Evolutionary conservation across 345 rosid genomes (phyloP).

Genomic region (Turnera subulata): DNA sequence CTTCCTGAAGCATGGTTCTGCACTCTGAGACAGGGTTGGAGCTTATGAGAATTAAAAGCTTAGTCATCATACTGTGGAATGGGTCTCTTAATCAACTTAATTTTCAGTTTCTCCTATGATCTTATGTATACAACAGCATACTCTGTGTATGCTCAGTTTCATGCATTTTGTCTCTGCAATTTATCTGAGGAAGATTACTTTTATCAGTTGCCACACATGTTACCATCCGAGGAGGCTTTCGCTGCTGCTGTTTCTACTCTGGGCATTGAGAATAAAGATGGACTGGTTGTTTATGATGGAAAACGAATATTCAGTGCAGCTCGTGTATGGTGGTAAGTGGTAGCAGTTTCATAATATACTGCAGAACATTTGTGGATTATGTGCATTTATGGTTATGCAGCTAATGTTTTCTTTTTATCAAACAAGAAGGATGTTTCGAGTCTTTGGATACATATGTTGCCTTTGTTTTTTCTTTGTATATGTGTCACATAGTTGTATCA

Average conservation of each 20-base stretch:
- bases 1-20: too few relatives aligned
- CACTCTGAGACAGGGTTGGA: too few relatives aligned
- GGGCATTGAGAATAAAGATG: conserved; percentile 85
- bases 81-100: too few relatives aligned
- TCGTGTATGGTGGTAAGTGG: conserved; percentile 98
- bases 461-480: too few relatives aligned
- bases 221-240: conserved; percentile 95
- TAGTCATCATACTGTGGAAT: too few relatives aligned
- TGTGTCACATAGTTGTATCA: too few relatives aligned
- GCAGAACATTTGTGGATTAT: conserved; percentile 7
- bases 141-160: background rate
- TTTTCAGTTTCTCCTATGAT: too few relatives aligned
- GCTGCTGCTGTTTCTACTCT: conserved; percentile 96
- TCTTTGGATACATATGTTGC: conserved; percentile 95
- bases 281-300: conserved; percentile 93
- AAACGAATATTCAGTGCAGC: conserved; percentile 98
- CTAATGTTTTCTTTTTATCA: background rate
- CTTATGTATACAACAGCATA: background rate
- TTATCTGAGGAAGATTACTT: conserved; percentile 10
- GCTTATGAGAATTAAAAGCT: too few relatives aligned
- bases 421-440: conserved; percentile 84
- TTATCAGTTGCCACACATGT: conserved; percentile 92
- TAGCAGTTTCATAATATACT: conserved; percentile 7
- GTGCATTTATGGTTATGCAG: background rate
- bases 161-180: conserved; percentile 1